phyloP scores from a whole-genome alignment of 371 early-diverging fungal genomes.

The Mortierella sp. region DNA sequence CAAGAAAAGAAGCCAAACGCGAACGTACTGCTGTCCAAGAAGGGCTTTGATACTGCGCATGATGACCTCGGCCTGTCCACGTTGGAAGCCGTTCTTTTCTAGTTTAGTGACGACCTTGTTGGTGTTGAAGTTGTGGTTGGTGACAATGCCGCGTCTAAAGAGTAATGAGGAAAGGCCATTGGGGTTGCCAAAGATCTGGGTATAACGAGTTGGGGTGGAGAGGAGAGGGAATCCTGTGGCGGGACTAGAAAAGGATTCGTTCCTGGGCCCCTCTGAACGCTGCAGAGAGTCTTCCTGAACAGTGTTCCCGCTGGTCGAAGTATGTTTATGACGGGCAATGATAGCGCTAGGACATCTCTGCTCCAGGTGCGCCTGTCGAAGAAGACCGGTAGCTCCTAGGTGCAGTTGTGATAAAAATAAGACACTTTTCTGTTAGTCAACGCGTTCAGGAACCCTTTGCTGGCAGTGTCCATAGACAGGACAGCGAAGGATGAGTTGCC shows the following conservation, averaged over 20 bases:
- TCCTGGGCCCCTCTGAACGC: constrained; percentile 13
- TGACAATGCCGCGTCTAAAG: constrained; percentile 40
- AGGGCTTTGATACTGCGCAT: constrained; percentile 78
- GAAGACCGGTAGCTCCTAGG: constrained; percentile 20
- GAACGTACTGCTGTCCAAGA: constrained; percentile 41
- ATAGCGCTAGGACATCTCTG: constrained; percentile 22
- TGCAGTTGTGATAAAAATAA: not conserved
- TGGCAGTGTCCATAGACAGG: no score
- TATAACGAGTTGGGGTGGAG: constrained; percentile 36
- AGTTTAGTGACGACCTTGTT: constrained; percentile 75
- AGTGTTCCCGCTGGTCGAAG: constrained; percentile 14
- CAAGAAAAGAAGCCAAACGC: not conserved
- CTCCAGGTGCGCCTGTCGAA: constrained; percentile 22
- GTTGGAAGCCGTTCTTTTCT: constrained; percentile 73
- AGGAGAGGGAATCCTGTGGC: constrained; percentile 22
- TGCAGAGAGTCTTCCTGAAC: constrained; percentile 33
- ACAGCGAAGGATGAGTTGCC: not conserved
- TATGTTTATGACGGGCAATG: constrained; percentile 28
- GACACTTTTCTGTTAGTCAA: not conserved
- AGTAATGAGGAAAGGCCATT: constrained; percentile 18
- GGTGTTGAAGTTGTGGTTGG: constrained; percentile 78
- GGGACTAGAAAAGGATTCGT: not conserved
- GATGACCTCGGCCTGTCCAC: constrained; percentile 78
- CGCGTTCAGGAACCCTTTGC: not conserved
- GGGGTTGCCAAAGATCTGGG: constrained; percentile 28